Conservation (phyloP, 345 rosid genomes). For the Orychophragmus violaceus region DNA sequence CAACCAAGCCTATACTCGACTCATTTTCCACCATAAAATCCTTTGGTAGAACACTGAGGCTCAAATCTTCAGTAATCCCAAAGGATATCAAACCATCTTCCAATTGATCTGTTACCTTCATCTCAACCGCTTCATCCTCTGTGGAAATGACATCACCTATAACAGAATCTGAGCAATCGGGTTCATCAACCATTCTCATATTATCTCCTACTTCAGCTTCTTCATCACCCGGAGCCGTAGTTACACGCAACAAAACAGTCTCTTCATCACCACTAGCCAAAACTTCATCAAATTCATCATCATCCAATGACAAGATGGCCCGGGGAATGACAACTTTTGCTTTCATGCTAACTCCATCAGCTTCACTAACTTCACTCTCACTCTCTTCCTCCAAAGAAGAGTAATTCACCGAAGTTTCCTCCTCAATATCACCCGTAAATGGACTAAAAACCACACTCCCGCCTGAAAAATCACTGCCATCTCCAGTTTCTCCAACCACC, state of each 20-base stretch:
- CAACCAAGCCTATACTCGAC: not conserved
- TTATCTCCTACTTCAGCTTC: conserved; percentile 15
- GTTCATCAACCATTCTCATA: conserved; percentile 10
- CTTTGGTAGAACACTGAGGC: not conserved
- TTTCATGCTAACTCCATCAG: conserved; percentile 19
- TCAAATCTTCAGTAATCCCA: not conserved
- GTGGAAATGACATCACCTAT: not conserved
- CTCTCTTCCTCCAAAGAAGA: conserved; percentile 31
- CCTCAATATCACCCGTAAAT: conserved; percentile 8
- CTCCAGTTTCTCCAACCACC: conserved; percentile 32
- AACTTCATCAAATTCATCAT: conserved; percentile 41
- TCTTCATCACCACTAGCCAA: conserved; percentile 36
- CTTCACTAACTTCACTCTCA: conserved; percentile 26
- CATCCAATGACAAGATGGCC: conserved; percentile 60
- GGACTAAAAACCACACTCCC: conserved; percentile 27
- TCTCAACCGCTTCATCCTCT: conserved; percentile 8
- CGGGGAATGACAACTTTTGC: conserved; percentile 39
- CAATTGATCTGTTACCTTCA: not conserved
- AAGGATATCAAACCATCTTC: conserved; percentile 17
- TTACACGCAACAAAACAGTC: conserved; percentile 17
- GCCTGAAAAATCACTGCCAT: conserved; percentile 18
- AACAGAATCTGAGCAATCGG: conserved; percentile 16
- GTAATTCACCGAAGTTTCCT: conserved; percentile 22
- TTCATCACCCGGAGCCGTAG: conserved; percentile 32
- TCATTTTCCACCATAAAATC: conserved; percentile 11